Conservation (phyloP, 805 yeast species). For the Myxozyma sirexii region DNA sequence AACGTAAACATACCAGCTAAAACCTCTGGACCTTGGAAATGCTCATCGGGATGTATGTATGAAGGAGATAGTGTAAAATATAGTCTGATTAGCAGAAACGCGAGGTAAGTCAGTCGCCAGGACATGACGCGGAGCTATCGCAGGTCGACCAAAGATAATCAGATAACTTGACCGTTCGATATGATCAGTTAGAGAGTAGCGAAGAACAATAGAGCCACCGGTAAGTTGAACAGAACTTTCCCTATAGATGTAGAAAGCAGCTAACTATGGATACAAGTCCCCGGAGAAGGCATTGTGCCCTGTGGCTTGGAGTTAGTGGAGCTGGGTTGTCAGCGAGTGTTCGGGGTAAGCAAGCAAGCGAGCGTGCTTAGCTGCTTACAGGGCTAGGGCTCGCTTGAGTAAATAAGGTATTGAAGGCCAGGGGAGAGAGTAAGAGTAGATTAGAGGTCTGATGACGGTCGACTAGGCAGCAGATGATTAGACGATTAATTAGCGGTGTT, state of each 20-base stretch:
- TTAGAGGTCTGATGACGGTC: too few relatives aligned
- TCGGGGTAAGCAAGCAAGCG: neutral
- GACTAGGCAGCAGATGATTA: too few relatives aligned
- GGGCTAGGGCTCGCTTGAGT: neutral
- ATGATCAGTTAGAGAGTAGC: neutral
- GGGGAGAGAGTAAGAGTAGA: too few relatives aligned
- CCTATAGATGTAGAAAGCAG: too few relatives aligned
- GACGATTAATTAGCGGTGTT: too few relatives aligned
- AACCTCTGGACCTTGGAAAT: constrained; percentile 86
- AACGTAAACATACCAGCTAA: constrained; percentile 47
- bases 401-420: too few relatives aligned
- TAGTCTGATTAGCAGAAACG: constrained; percentile 46
- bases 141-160: too few relatives aligned
- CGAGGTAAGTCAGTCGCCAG: constrained; percentile 31
- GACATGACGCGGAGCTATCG: constrained; percentile 15
- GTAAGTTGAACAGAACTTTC: too few relatives aligned
- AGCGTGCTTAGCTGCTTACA: neutral
- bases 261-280: neutral
- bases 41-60: constrained; percentile 97
- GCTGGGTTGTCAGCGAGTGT: too few relatives aligned
- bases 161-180: neutral
- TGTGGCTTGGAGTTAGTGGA: too few relatives aligned
- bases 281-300: neutral
- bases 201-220: too few relatives aligned
- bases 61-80: constrained; percentile 68